Evolutionary conservation across 805 yeast species (phyloP), one percentile per base, ranked within the genome.

Genomic region (Ogataea methanolica): DNA sequence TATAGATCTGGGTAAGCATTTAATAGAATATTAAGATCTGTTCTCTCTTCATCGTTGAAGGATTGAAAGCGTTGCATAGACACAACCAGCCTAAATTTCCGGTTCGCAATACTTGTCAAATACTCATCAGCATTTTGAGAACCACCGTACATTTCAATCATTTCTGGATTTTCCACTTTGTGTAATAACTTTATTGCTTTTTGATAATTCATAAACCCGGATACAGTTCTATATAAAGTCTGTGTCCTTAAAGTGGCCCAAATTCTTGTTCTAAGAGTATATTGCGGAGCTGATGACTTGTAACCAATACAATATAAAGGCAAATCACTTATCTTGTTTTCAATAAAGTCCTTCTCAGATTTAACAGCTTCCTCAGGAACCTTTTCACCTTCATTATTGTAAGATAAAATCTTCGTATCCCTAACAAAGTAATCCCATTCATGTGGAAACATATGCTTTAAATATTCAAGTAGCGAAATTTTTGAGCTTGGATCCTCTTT

Each of bases 201-300:
- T 14, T 78, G 71, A 60, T 89, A 89, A 61, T 88, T 88, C 79
- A 79, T 79, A 59, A 90, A 88, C 0, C 97, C 96, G 0, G 91
- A 79, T 3, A 88, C 73, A 0, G 97, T 89, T 36, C 96, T 71
- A 59, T 83, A 90, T 45, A 89, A 70, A 0, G 96, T 89, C 60
- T 89, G 97, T 2, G 88, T 79, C 58, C 96, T 73, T 45, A 86
- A 67, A 0, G 96, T 87, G 0, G 96, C 87, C 97, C 97, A 89
- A 2, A 88, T 75, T 59, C 96, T 73, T 0, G 96, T 88, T 62
- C 95, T 70, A 52, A 85, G 61, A 3, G 80, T 75, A 54, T 76
- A 79, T 46, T 81, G 82, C 0, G 86, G 82, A 3, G 79, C 73
- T 1, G 89, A 76, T 22, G 79, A 71, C 52, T 81, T 83, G 65